Evolutionary conservation across 2,329 filamentous ascomycete species (phyloP).

Genomic region (Penicillium frequentans): DNA sequence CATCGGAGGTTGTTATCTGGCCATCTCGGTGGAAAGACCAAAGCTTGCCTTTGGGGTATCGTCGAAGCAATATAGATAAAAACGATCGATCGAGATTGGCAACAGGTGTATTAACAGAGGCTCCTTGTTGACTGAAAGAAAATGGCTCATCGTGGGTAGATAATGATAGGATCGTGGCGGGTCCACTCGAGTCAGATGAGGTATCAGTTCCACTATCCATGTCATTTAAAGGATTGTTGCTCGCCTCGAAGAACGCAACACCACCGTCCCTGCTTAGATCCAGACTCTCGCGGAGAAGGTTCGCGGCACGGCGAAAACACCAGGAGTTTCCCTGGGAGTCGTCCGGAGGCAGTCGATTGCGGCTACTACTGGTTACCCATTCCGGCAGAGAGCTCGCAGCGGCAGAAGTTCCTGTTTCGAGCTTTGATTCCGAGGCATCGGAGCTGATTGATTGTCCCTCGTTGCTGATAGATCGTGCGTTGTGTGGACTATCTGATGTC

Average conservation of each 20-base stretch:
- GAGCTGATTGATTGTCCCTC: constrained; percentile 29
- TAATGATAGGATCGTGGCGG: constrained; percentile 35
- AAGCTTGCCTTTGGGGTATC: constrained; percentile 50
- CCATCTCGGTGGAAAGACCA: constrained; percentile 51
- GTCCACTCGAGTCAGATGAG: constrained; percentile 26
- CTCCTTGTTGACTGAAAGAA: constrained; percentile 24
- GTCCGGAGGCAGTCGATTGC: constrained; percentile 27
- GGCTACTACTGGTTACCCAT: constrained; percentile 31
- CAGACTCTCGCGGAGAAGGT: constrained; percentile 50
- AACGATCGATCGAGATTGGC: constrained; percentile 34
- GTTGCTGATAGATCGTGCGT: constrained; percentile 28
- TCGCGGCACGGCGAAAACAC: constrained; percentile 51
- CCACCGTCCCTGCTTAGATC: constrained; percentile 48
- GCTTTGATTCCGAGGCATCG: constrained; percentile 25
- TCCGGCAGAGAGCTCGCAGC: constrained; percentile 32
- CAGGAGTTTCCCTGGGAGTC: constrained; percentile 41
- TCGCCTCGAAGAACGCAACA: constrained; percentile 41
- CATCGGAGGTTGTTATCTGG: constrained; percentile 46
- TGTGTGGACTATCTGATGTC: constrained; percentile 15
- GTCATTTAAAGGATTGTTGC: constrained; percentile 28
- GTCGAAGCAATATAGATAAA: constrained; percentile 37
- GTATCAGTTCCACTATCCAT: constrained; percentile 31
- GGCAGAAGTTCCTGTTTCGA: constrained; percentile 29
- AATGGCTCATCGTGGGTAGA: constrained; percentile 40
- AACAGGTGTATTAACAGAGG: constrained; percentile 29